These are phyloP conservation scores for Pseudogymnoascus sp. DNA, from an alignment of 2,329 filamentous ascomycete genomes.

Conservation along the genomic window DNA sequence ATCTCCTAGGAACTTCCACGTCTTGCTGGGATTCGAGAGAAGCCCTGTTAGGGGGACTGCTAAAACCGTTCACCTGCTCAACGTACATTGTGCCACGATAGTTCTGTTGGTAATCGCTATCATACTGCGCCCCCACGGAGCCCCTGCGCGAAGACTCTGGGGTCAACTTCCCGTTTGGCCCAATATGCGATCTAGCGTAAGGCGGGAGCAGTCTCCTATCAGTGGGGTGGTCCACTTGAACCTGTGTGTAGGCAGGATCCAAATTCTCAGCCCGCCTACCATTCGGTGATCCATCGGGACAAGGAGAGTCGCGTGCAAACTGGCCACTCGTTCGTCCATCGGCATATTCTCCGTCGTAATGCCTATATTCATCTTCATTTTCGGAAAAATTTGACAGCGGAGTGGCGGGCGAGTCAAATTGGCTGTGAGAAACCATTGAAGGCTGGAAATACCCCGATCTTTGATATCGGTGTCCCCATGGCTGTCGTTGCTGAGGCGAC, in stretches of 20 bases:
- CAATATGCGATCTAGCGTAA: background rate
- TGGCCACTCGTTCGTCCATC: background rate
- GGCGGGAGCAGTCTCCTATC: background rate
- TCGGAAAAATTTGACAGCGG: slow-evolving; percentile 21
- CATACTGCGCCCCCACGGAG: background rate
- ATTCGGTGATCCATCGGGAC: background rate
- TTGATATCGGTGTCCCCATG: slow-evolving; percentile 1
- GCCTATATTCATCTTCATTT: background rate
- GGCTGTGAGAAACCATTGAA: slow-evolving; percentile 15
- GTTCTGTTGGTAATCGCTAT: slow-evolving; percentile 8
- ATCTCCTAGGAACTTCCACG: slow-evolving; percentile 9
- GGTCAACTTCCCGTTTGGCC: background rate
- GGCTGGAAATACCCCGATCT: background rate
- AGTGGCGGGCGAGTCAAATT: slow-evolving; percentile 19
- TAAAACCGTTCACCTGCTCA: background rate
- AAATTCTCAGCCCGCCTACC: background rate
- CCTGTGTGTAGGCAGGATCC: background rate
- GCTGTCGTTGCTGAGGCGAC: background rate
- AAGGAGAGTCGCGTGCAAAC: background rate
- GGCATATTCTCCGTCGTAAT: background rate
- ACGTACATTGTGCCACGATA: background rate
- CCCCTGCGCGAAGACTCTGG: background rate
- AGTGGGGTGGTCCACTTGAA: background rate
- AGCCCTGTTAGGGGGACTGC: background rate
- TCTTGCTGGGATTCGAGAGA: background rate